Evolutionary conservation across 495 filamentous ascomycete species (phyloP).

Genomic region (Tetracladium setigerum): DNA sequence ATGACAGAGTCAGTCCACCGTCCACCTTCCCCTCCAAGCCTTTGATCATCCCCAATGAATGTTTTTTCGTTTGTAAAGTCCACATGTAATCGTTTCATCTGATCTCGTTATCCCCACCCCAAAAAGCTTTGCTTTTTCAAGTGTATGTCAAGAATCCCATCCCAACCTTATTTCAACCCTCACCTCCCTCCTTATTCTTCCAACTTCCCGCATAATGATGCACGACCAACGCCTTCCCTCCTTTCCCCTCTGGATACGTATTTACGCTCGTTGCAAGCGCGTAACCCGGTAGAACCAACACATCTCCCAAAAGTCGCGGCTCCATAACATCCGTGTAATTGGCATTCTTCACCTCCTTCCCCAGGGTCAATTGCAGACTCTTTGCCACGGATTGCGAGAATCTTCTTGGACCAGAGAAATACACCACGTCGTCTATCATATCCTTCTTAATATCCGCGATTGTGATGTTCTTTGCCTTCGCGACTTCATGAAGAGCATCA

Average conservation of each 20-base stretch:
- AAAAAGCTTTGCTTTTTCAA: no score
- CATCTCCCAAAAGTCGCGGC: constrained; percentile 5
- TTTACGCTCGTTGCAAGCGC: neutral
- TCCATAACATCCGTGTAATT: constrained; percentile 1
- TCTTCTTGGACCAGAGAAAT: constrained; percentile 7
- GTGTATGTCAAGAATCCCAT: no score
- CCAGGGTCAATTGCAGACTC: neutral
- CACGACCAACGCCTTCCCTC: constrained; percentile 3
- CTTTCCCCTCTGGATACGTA: neutral
- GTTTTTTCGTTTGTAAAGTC: no score
- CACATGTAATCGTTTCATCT: no score
- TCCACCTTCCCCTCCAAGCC: no score
- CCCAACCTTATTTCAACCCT: no score
- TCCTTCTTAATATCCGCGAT: constrained; percentile 23
- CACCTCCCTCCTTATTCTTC: constrained; percentile 10
- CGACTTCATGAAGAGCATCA: constrained; percentile 24
- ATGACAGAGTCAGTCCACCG: no score
- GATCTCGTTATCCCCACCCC: no score
- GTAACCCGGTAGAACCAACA: constrained; percentile 6
- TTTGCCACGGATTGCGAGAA: constrained; percentile 3
- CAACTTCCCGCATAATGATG: constrained; percentile 8
- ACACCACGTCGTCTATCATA: constrained; percentile 3
- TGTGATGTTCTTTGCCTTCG: constrained; percentile 15
- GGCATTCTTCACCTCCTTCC: neutral
- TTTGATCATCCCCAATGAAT: no score